Conservation (phyloP, 768 basidiomycete genomes). For the Fibroporia radiculosa region DNA sequence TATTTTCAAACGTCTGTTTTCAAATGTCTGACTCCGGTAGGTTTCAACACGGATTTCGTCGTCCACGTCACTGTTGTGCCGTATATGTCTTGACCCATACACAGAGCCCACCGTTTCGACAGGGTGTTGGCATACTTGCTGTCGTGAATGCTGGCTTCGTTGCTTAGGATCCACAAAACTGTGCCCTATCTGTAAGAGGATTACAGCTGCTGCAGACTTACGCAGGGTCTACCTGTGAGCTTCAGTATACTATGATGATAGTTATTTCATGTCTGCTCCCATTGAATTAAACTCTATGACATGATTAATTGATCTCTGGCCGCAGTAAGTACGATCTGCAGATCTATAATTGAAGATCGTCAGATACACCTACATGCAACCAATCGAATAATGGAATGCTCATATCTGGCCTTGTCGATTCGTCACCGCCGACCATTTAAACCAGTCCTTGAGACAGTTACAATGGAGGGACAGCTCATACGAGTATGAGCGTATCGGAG, state of each 20-base stretch:
- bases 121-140: conserved; percentile 86
- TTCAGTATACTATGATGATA: too few relatives aligned
- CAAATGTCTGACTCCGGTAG: conserved; percentile 22
- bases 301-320: too few relatives aligned
- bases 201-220: conserved; percentile 69
- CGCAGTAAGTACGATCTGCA: too few relatives aligned
- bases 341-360: too few relatives aligned
- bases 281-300: too few relatives aligned
- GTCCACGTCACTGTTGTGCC: conserved; percentile 45
- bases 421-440: conserved; percentile 46
- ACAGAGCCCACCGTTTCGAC: conserved; percentile 73
- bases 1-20: background rate
- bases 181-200: conserved; percentile 84
- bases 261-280: too few relatives aligned
- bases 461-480: conserved; percentile 20
- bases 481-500: conserved; percentile 10
- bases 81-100: conserved; percentile 76
- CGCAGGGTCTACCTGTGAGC: conserved; percentile 63
- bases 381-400: conserved; percentile 26
- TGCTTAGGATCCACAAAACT: conserved; percentile 76
- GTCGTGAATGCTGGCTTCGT: conserved; percentile 76
- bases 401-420: conserved; percentile 89
- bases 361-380: background rate
- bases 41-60: conserved; percentile 36
- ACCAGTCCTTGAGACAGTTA: conserved; percentile 46